phyloP scores from a whole-genome alignment of 495 filamentous ascomycete species.

The Hamigera avellanea region DNA sequence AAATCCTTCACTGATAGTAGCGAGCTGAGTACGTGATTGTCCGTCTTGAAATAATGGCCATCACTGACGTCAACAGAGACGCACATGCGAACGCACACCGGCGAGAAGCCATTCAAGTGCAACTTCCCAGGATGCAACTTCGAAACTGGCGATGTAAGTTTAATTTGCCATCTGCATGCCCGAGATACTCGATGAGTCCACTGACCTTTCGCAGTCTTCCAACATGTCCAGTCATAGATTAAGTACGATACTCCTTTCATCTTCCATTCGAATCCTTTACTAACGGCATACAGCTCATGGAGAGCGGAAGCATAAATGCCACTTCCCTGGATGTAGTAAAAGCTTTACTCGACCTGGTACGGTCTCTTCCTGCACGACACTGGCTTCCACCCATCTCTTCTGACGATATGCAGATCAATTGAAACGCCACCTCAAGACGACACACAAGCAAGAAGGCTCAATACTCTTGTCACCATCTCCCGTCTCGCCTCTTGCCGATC shows the following conservation, averaged over 20 bases:
- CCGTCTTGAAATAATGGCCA: too few species aligned
- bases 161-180: not conserved
- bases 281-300: slow-evolving; percentile 24
- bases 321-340: slow-evolving; percentile 30
- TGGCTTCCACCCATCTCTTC: not conserved
- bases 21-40: slow-evolving; percentile 29
- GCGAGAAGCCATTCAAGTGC: slow-evolving; percentile 41
- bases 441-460: slow-evolving; percentile 24
- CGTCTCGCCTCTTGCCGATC: slow-evolving; percentile 9
- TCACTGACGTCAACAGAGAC: slow-evolving; percentile 31
- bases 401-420: slow-evolving; percentile 25
- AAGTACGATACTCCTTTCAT: slow-evolving; percentile 15
- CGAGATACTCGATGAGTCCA: too few species aligned
- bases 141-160: slow-evolving; percentile 34
- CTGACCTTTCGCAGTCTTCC: slow-evolving; percentile 20
- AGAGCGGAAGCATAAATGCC: slow-evolving; percentile 35
- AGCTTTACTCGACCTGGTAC: slow-evolving; percentile 38
- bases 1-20: slow-evolving; percentile 39
- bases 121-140: slow-evolving; percentile 37
- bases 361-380: slow-evolving; percentile 1
- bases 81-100: slow-evolving; percentile 38
- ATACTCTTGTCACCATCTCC: slow-evolving; percentile 11
- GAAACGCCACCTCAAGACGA: slow-evolving; percentile 33
- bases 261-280: not conserved
- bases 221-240: slow-evolving; percentile 40